Evolutionary conservation across 306 rosid species (phyloP).

Genomic region (Quillaja saponaria): DNA sequence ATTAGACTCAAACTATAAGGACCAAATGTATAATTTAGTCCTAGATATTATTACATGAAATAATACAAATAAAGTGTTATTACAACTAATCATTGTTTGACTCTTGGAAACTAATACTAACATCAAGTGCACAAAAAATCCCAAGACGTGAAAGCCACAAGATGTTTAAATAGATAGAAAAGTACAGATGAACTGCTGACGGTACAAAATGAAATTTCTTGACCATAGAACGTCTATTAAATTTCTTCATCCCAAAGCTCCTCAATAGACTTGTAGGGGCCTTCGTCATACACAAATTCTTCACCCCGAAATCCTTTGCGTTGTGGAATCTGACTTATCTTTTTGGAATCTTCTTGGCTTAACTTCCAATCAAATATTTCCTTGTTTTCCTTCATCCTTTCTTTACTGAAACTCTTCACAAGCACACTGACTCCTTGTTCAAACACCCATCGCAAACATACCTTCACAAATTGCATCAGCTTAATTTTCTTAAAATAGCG

Average conservation of each 20-base stretch:
- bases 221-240: too few relatives aligned
- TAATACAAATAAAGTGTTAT: too few relatives aligned
- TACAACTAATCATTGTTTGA: too few relatives aligned
- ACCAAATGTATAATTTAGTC: too few relatives aligned
- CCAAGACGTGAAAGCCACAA: too few relatives aligned
- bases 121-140: too few relatives aligned
- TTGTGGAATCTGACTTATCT: slow-evolving; percentile 31
- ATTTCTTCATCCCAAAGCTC: slow-evolving; percentile 27
- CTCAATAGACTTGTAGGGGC: slow-evolving; percentile 26
- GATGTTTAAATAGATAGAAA: too few relatives aligned
- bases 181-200: too few relatives aligned
- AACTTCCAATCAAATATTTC: slow-evolving; percentile 28
- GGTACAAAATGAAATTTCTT: too few relatives aligned
- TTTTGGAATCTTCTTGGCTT: slow-evolving; percentile 7
- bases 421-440: slow-evolving; percentile 35
- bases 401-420: slow-evolving; percentile 32
- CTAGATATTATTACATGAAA: too few relatives aligned
- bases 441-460: slow-evolving; percentile 31
- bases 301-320: not conserved
- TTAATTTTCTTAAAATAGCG: not conserved
- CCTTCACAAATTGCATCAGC: not conserved
- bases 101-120: too few relatives aligned
- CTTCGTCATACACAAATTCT: slow-evolving; percentile 4
- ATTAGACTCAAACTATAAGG: too few relatives aligned
- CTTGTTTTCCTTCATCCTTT: slow-evolving; percentile 25